Conservation (phyloP, 2,329 filamentous ascomycete species). For the Fusarium camptoceras region DNA sequence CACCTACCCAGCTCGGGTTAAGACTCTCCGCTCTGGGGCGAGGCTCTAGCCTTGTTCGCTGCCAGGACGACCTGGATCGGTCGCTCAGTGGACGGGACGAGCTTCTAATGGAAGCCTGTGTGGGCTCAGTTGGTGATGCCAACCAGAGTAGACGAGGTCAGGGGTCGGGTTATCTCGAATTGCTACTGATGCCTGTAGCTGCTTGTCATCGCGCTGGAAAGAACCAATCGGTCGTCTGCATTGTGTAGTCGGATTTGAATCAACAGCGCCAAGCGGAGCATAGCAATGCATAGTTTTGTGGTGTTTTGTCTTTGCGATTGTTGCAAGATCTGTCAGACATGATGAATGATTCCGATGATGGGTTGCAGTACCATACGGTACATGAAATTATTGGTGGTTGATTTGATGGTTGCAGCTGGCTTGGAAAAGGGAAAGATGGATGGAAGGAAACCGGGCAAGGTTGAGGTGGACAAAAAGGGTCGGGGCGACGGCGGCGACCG, state of each 20-base stretch:
- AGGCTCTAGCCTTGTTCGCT: conserved; percentile 40
- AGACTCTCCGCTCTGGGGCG: conserved; percentile 38
- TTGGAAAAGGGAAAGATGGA: conserved; percentile 11
- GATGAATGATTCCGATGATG: conserved; percentile 29
- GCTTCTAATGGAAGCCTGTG: conserved; percentile 37
- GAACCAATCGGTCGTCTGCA: conserved; percentile 1
- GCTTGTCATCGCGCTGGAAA: conserved; percentile 11
- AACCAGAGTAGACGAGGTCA: conserved; percentile 31
- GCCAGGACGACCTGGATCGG: conserved; percentile 35
- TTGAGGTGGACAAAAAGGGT: conserved; percentile 36
- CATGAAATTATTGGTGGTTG: conserved; percentile 27
- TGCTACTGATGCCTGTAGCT: conserved; percentile 19
- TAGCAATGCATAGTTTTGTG: neutral
- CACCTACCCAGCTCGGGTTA: conserved; percentile 41
- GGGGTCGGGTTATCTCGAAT: conserved; percentile 34
- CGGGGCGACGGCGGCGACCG: conserved; percentile 37
- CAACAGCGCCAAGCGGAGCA: neutral
- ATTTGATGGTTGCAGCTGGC: conserved; percentile 13
- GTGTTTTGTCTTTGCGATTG: neutral
- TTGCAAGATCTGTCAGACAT: neutral
- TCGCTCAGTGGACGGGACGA: conserved; percentile 31
- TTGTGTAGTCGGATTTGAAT: neutral
- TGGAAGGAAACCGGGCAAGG: conserved; percentile 15
- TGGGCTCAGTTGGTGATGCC: conserved; percentile 31
- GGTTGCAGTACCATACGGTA: conserved; percentile 22